Base-by-base conservation (phyloP, 2,329 filamentous ascomycete species). In the Epicoccum nigrum region DNA sequence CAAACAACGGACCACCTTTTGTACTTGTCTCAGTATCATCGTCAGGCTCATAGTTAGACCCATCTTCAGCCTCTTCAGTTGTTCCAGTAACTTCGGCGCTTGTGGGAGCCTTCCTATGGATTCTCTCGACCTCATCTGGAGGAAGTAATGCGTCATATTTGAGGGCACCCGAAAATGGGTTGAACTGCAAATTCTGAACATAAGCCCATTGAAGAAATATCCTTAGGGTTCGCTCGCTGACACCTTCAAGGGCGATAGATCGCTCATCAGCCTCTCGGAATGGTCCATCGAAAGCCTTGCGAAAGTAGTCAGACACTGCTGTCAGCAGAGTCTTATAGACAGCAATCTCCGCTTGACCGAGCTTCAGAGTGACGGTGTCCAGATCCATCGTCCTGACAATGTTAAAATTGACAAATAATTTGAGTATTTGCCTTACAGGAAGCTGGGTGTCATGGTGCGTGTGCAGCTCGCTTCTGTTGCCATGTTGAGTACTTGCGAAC, bases 251-350 rank as follows among this genome's bases (percentile, higher is more conserved):
- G 7, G 25, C 3, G 16, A 58, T 55, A 2, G 17, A 23, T 4
- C 39, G 17, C 8, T 46, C 39, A 4, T 35, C 37, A 8, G 48
- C 54, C 28, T 58, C 51, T 19, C 37, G 40, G 35, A 55, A 60
- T 4, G 9, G 8, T 9, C 53, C 56, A 2, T 56, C 15, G 41
- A 62, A 58, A 11, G 50, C 53, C 16, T 41, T 37, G 7, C 34
- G 34, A 20, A 54, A 59, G 31, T 54, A 56, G 5, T 42, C 23
- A n/a, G 46, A 52, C 4, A 59, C 45, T 1, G 44, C 34, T 19
- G 51, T 45, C 4, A 62, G 28, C 7, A 62, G 13, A 7, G 56
- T 46, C 23, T 48, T 50, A 37, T 64, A 43, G 0, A 54, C 47
- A 13, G 41, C 8, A 16, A 62, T 45, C 12, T 33, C 25, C 2